Evolutionary conservation across 345 rosid genomes (phyloP).

Genomic region (Aegle marmelos): DNA sequence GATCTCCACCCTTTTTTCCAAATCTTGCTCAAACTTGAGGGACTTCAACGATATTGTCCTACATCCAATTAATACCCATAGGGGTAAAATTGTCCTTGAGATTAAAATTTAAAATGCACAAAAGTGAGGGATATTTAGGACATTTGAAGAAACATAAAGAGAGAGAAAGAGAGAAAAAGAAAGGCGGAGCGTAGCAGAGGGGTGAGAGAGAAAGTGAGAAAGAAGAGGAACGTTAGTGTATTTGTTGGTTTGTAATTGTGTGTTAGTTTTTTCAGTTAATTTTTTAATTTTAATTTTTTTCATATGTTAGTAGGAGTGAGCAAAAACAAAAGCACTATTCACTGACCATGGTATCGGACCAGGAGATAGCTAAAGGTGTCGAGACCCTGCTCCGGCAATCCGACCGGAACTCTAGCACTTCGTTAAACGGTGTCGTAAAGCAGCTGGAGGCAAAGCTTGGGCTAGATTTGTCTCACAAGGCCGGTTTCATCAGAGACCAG

Average conservation of each 20-base stretch:
- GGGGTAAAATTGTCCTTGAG: no score
- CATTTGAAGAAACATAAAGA: conserved; percentile 21
- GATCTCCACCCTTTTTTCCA: no score
- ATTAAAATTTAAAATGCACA: neutral
- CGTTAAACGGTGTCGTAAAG: conserved; percentile 71
- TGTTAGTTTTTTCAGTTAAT: conserved; percentile 43
- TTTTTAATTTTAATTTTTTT: neutral
- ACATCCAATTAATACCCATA: no score
- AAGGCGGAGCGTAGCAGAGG: conserved; percentile 18
- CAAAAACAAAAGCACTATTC: neutral
- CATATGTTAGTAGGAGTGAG: conserved; percentile 32
- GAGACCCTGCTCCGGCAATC: conserved; percentile 80
- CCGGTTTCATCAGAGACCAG: conserved; percentile 75
- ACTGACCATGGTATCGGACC: conserved; percentile 67
- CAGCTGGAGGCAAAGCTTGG: conserved; percentile 87
- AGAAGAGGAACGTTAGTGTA: conserved; percentile 7
- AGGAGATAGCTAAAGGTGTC: conserved; percentile 75
- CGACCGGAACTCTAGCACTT: conserved; percentile 57
- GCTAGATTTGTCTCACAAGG: conserved; percentile 75
- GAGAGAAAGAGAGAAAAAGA: conserved; percentile 18
- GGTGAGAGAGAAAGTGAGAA: conserved; percentile 4
- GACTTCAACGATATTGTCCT: no score
- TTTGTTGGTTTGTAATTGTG: neutral
- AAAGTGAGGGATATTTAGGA: conserved; percentile 17
- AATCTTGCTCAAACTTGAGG: no score